Conservation (phyloP, 768 basidiomycete genomes). For the Lentinula raphanica region DNA sequence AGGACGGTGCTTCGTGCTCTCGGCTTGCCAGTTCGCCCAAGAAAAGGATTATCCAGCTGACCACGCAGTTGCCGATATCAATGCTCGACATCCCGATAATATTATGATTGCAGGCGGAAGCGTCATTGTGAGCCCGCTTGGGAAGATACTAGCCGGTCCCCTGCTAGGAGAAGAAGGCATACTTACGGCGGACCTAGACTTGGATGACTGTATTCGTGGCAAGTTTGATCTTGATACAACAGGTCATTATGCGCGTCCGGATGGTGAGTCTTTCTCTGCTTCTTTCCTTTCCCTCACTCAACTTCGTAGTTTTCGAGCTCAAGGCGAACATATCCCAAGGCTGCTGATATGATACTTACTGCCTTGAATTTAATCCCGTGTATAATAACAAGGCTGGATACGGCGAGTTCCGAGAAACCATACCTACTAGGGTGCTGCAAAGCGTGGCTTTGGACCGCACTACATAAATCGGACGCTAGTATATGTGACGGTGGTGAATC, state of each 20-base stretch:
- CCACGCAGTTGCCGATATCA: constrained; percentile 36
- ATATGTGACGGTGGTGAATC: too few species aligned
- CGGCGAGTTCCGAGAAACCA: too few species aligned
- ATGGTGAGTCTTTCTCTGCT: constrained; percentile 33
- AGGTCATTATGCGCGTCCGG: constrained; percentile 58
- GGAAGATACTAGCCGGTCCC: constrained; percentile 56
- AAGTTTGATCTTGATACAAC: constrained; percentile 61
- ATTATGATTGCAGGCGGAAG: constrained; percentile 60
- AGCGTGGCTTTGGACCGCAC: too few species aligned
- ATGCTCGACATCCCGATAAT: constrained; percentile 36
- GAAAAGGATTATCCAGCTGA: constrained; percentile 48
- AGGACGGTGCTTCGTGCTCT: constrained; percentile 65
- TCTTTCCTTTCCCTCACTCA: background rate
- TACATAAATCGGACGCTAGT: too few species aligned
- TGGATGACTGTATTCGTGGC: constrained; percentile 50
- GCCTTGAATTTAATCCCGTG: too few species aligned
- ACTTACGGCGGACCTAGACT: constrained; percentile 51
- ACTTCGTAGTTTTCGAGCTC: constrained; percentile 22
- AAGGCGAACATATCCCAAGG: constrained; percentile 2
- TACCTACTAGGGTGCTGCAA: too few species aligned
- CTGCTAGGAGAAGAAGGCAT: constrained; percentile 47
- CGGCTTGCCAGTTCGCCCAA: constrained; percentile 55
- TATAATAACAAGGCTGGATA: too few species aligned
- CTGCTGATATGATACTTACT: background rate
- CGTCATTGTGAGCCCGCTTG: constrained; percentile 54